Evolutionary conservation across 805 yeast species (phyloP).

Genomic region (Metschnikowia arizonensis): DNA sequence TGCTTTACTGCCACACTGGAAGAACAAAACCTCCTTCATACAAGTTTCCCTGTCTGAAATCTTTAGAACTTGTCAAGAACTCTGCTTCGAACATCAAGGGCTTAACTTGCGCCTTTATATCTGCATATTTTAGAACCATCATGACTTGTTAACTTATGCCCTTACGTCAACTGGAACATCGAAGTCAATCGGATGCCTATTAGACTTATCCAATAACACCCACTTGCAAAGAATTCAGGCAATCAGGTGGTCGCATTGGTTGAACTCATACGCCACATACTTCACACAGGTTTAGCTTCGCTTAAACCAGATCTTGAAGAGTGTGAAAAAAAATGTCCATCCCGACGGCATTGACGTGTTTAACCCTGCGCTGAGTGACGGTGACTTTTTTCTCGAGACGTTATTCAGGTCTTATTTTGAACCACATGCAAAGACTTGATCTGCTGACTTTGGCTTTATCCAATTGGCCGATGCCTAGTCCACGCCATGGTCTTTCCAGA

Average conservation of each 20-base stretch:
- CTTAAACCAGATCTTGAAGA: constrained; percentile 68
- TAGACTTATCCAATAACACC: too few species aligned
- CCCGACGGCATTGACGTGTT: constrained; percentile 94
- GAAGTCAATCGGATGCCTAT: too few species aligned
- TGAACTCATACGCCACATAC: constrained; percentile 90
- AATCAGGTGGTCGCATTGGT: constrained; percentile 99
- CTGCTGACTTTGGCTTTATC: constrained; percentile 95
- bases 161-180: too few species aligned
- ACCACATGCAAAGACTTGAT: constrained; percentile 94
- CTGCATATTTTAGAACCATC: too few species aligned
- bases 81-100: too few species aligned
- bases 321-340: constrained; percentile 90
- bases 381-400: constrained; percentile 95
- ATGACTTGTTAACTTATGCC: too few species aligned
- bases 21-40: too few species aligned
- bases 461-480: constrained; percentile 96
- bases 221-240: constrained; percentile 99
- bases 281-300: constrained; percentile 87
- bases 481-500: constrained; percentile 94
- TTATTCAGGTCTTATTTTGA: constrained; percentile 96
- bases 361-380: constrained; percentile 96
- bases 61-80: too few species aligned
- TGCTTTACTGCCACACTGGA: too few species aligned
- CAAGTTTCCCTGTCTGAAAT: too few species aligned
- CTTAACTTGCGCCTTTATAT: too few species aligned